Conservation (phyloP, 345 rosid genomes). For the Eucalyptus sp. region DNA sequence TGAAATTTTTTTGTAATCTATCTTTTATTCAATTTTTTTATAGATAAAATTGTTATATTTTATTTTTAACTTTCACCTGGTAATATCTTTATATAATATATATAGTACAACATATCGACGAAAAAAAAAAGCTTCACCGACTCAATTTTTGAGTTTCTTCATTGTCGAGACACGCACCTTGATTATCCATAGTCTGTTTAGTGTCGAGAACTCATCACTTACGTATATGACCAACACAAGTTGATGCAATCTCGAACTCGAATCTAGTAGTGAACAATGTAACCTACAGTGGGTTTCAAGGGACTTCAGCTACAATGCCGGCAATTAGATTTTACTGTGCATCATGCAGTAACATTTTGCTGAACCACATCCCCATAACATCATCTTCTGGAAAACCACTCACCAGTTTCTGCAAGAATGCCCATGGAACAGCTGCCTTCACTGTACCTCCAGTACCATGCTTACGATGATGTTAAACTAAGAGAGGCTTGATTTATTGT, state of each 20-base stretch:
- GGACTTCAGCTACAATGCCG: background rate
- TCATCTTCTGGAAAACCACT: background rate
- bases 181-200: background rate
- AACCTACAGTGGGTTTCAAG: background rate
- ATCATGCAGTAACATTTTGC: background rate
- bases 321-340: background rate
- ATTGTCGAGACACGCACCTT: rapidly evolving
- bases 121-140: too few species aligned
- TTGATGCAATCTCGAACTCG: background rate
- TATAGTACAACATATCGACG: too few species aligned
- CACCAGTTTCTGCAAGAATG: rapidly evolving
- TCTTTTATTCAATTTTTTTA: too few species aligned
- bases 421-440: background rate
- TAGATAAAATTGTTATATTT: too few species aligned
- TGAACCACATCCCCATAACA: background rate
- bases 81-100: too few species aligned
- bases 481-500: background rate
- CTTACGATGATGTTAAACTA: background rate
- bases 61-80: too few species aligned
- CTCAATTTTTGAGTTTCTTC: too few species aligned
- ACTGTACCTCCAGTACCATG: background rate
- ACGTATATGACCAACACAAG: background rate
- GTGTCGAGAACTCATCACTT: background rate
- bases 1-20: too few species aligned
- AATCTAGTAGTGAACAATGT: background rate